Base-by-base conservation (phyloP, 345 rosid species). In the Alliaria petiolata region DNA sequence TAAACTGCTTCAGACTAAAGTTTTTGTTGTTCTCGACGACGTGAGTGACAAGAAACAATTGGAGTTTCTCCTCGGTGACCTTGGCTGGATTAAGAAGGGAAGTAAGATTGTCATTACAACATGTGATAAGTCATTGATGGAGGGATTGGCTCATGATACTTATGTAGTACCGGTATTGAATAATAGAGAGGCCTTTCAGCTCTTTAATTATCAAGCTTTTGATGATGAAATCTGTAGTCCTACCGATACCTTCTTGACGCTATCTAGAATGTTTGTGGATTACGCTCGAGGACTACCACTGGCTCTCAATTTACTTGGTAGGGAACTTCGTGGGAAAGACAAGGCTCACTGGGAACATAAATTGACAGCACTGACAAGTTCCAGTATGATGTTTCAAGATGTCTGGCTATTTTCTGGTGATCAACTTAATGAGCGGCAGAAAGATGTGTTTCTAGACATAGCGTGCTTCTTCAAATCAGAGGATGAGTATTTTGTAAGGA, bases 141-240 rank as follows among this genome's bases (percentile, higher is more conserved):
- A 30, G 12, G 43, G 19, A 45, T 10, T 9, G 3, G 55, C 11
- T 30, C 6, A 45, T 17, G 43, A 63, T 46, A 16, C 43, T 44
- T 63, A 63, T 19, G 11, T 45, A 4, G 61, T 67, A 0, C 71
- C 71, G 1, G 13, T 4, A 1, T 45, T 79, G 42, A 9, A 44
- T 1, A 16, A 64, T 1, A 5, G 0, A 5, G 70, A 75, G 2
- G 72, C 80, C 10, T n/a, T 51, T 7, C 20, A 57, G 10, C 71
- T 69, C 16, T 64, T 78, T 30, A 4, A 7, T 11, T 19, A 9
- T 16, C 3, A 52, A 28, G 78, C 78, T 15, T 68, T 80, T 3
- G 15, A 4, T 5, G 42, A 19, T 17, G 11, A 67, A 0, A 39
- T 39, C n/a, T 39, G 14, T 30, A 33, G 25, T 4, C 26, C 60